These are phyloP conservation scores for Nannochloropsis oceanica DNA, from an alignment of 108 stramenopile species.

Conservation along the genomic window DNA sequence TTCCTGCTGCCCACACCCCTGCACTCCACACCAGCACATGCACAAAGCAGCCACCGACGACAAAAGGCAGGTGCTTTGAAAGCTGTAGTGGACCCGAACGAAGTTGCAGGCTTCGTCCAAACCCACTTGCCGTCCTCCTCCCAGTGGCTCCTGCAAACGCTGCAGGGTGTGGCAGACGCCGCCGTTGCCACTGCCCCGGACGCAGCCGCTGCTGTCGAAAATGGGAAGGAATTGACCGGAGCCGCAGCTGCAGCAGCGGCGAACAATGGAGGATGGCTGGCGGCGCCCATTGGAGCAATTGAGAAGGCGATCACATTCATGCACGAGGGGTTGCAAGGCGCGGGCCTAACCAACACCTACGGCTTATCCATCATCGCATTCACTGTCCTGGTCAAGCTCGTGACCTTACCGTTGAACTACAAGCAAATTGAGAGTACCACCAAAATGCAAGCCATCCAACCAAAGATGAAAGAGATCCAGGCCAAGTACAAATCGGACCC, in stretches of 20 bases:
- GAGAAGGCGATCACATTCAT: slow-evolving; percentile 46
- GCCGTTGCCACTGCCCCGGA: slow-evolving; percentile 25
- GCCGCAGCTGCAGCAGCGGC: slow-evolving; percentile 29
- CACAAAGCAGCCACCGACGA: not conserved
- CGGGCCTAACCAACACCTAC: slow-evolving; percentile 65
- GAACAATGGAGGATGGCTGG: slow-evolving; percentile 66
- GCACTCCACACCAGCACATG: not conserved
- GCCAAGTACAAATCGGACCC: slow-evolving; percentile 83
- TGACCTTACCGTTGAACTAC: slow-evolving; percentile 80
- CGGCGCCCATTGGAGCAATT: slow-evolving; percentile 42
- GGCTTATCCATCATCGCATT: slow-evolving; percentile 75
- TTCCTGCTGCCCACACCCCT: not conserved
- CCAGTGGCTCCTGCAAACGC: not conserved
- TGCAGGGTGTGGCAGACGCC: not conserved
- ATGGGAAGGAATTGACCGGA: not conserved
- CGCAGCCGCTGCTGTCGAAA: slow-evolving; percentile 8
- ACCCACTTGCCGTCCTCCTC: not conserved
- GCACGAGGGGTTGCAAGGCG: slow-evolving; percentile 42
- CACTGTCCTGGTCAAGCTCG: slow-evolving; percentile 68
- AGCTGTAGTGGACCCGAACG: not conserved
- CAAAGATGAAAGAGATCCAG: slow-evolving; percentile 64
- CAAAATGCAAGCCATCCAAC: slow-evolving; percentile 56
- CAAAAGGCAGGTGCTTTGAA: not conserved
- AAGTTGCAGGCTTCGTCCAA: not conserved
- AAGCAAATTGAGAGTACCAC: slow-evolving; percentile 73